Conservation (phyloP, 2,329 filamentous ascomycete genomes). For the Chaetomium olivaceum region DNA sequence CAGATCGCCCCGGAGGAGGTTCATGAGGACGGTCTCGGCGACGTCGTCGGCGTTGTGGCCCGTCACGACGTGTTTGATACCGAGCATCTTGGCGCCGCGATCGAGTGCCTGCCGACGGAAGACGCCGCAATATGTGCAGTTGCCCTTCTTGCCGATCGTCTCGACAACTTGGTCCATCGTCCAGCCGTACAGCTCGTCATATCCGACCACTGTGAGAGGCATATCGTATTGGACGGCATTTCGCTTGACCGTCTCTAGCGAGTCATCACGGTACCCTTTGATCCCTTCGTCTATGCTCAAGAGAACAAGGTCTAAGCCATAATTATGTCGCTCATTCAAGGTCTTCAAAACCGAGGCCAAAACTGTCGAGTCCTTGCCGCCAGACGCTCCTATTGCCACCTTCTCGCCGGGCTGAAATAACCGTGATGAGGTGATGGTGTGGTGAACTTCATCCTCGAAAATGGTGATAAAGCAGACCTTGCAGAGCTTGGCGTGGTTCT, state of each 20-base stretch:
- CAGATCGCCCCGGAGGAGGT: conserved; percentile 85
- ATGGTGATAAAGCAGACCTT: conserved; percentile 80
- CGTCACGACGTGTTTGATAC: conserved; percentile 90
- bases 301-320: conserved; percentile 81
- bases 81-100: conserved; percentile 81
- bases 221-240: conserved; percentile 91
- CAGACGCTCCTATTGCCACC: conserved; percentile 92
- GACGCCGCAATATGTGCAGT: conserved; percentile 98
- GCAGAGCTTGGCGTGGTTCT: conserved; percentile 93
- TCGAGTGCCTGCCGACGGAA: conserved; percentile 93
- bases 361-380: conserved; percentile 96
- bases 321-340: conserved; percentile 84
- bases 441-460: conserved; percentile 92
- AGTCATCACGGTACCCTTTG: conserved; percentile 94
- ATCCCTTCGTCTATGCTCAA: conserved; percentile 97
- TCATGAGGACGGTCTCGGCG: conserved; percentile 97
- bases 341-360: conserved; percentile 93
- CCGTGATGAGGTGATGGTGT: conserved; percentile 80
- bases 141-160: conserved; percentile 94
- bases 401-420: conserved; percentile 82
- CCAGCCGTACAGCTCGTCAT: conserved; percentile 94
- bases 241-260: conserved; percentile 91
- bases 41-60: conserved; percentile 98
- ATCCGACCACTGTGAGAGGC: conserved; percentile 88
- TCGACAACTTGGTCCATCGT: conserved; percentile 99